Evolutionary conservation across 2,329 filamentous ascomycete species (phyloP), one percentile per base, ranked within the genome.

Genomic region (Calonectria honghensis): DNA sequence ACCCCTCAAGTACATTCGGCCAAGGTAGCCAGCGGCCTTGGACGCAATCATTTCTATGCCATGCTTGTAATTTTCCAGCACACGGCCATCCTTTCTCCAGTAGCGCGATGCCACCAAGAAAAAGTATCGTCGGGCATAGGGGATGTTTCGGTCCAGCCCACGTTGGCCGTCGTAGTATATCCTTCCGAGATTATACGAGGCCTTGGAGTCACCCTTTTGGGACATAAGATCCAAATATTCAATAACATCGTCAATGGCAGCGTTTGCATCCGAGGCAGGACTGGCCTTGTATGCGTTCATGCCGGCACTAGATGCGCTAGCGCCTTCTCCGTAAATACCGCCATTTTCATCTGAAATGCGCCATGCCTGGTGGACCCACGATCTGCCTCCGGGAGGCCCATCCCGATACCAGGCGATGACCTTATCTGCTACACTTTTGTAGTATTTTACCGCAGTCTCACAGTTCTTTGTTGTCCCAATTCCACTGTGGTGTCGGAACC

Each of bases 291-390:
- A 91, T 5, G 96, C 95, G 82, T 98, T 96, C 72, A 91, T 90
- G 6, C 97, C 97, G 0, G 97, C 94, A 82, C 96, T 98, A 31
- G 94, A 93, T 50, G 94, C 95, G 82, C 96, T 98, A 16, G 97
- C 97, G 4, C 97, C 97, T 85, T 98, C 95, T 61, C 97, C 97
- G 83, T 98, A 99, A 9, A 98, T 94, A 54, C 97, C 97, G 10
- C 97, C 97, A 37, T 93, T 88, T 64, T 98, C 95, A 81, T 99
- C 97, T 4, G 96, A 95, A 80, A 98, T 94, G 72, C 95, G 92
- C 86, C 95, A 97, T 9, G 94, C 92, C 82, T 98, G 94, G 37
- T 91, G 90, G 3, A 93, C 89, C 89, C 97, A 93, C 39, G 91
- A 89, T 85, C 94, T 93, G 6, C 97, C 97, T 14, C 96, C 96